Percentiles rank a stretch among this genome's conserved stretches.
Conservation (phyloP, 78 protist species). For the Acrasis kona region DNA sequence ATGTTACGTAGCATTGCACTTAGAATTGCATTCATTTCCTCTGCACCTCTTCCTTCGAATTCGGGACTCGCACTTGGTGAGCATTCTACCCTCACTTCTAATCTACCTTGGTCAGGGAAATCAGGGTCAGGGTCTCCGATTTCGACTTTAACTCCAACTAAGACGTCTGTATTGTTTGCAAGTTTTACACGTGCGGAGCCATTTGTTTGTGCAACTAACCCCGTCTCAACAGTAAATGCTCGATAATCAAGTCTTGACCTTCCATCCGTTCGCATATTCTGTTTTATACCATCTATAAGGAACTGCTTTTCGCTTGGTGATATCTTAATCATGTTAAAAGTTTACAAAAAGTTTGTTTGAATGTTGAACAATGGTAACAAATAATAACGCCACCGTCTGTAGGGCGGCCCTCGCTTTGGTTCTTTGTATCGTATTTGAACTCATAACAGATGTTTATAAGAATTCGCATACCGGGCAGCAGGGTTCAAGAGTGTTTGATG, state of each 20-base stretch:
- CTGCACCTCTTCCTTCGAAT: not conserved
- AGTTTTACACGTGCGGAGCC: not conserved
- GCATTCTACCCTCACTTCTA: not conserved
- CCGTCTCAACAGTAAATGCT: not conserved
- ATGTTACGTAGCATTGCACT: not conserved
- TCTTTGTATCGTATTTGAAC: no score
- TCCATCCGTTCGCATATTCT: not conserved
- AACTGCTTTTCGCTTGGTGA: not conserved
- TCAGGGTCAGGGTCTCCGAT: not conserved
- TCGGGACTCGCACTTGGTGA: not conserved
- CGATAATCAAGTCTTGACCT: not conserved
- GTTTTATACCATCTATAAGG: not conserved
- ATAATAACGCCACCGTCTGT: no score
- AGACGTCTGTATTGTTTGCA: not conserved
- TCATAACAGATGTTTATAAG: no score
- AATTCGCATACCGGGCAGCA: no score
- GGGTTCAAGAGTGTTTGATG: no score
- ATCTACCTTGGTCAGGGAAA: not conserved
- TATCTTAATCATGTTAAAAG: not conserved
- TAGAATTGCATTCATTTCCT: not conserved
- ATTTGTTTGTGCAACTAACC: not conserved
- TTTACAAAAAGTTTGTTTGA: not conserved
- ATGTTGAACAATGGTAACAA: not conserved
- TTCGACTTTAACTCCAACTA: not conserved
- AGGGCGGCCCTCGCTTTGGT: no score